Conservation (phyloP, 2,329 filamentous ascomycete species). For the Pseudogymnoascus sp. region DNA sequence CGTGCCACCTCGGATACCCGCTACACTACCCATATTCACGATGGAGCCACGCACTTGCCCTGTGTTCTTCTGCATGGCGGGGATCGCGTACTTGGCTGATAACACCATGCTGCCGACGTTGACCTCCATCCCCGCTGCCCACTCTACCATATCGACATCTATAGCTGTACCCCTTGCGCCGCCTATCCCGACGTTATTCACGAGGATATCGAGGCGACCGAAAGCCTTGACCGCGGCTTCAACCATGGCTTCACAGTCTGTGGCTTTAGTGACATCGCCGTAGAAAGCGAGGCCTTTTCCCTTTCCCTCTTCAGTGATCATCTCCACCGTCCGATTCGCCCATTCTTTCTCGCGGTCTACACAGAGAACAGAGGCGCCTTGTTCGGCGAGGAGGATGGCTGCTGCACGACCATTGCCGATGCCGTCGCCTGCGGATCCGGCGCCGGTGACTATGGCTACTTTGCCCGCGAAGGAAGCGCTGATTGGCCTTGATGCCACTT, state of each 20-base stretch:
- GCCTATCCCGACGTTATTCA: conserved; percentile 56
- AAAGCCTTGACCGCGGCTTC: conserved; percentile 37
- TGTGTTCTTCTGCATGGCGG: conserved; percentile 47
- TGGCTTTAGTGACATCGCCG: conserved; percentile 46
- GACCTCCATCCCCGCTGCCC: conserved; percentile 47
- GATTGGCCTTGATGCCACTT: conserved; percentile 1
- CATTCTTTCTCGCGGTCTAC: conserved; percentile 39
- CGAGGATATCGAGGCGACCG: conserved; percentile 51
- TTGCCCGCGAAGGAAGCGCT: conserved; percentile 33
- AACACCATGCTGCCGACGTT: conserved; percentile 59
- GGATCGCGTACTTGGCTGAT: conserved; percentile 54
- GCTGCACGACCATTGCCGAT: conserved; percentile 52
- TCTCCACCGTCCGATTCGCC: conserved; percentile 44
- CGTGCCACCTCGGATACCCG: conserved; percentile 40
- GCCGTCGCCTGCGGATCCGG: conserved; percentile 45
- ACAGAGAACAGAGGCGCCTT: conserved; percentile 49
- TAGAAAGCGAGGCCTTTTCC: conserved; percentile 35
- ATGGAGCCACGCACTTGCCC: conserved; percentile 40
- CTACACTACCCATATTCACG: conserved; percentile 55
- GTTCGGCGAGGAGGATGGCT: conserved; percentile 49
- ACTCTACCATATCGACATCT: conserved; percentile 50
- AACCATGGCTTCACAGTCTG: conserved; percentile 30
- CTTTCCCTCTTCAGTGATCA: conserved; percentile 30
- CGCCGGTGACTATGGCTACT: conserved; percentile 50
- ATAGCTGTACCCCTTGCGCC: conserved; percentile 51